A percentile compares a stretch with the other conserved stretches of the same genome.
These are phyloP conservation scores for Helotiales sp. DNA, from an alignment of 2,329 filamentous ascomycete genomes.

Conservation along the genomic window DNA sequence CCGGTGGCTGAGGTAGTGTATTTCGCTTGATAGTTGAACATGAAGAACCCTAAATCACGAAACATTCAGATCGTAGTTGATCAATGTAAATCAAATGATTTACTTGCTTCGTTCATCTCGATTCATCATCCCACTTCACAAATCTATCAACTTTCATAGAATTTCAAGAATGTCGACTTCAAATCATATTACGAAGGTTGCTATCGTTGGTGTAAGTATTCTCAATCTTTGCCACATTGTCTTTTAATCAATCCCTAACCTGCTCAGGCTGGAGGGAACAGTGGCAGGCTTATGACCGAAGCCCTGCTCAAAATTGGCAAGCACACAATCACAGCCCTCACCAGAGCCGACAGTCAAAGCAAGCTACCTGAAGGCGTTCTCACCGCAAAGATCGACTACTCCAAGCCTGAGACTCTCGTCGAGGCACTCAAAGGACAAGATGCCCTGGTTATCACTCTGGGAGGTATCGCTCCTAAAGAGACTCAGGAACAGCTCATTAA, in stretches of 20 bases:
- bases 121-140: too few relatives aligned
- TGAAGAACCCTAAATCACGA: too few relatives aligned
- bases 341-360: constrained; percentile 33
- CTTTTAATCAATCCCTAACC: background rate
- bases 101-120: too few relatives aligned
- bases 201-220: background rate
- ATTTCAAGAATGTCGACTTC: background rate
- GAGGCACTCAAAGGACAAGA: constrained; percentile 53
- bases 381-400: constrained; percentile 45
- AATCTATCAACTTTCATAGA: too few relatives aligned
- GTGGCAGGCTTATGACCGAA: constrained; percentile 2
- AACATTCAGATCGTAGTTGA: too few relatives aligned
- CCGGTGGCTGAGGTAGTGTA: too few relatives aligned
- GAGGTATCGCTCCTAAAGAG: constrained; percentile 41
- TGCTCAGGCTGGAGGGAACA: constrained; percentile 1
- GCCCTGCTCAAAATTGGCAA: constrained; percentile 4
- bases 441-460: constrained; percentile 55
- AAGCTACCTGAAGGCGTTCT: constrained; percentile 41
- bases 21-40: too few relatives aligned
- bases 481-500: constrained; percentile 43
- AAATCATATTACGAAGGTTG: background rate
- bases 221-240: too few relatives aligned
- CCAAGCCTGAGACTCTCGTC: constrained; percentile 44
- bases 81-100: too few relatives aligned
- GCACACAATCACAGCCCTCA: constrained; percentile 6